These are phyloP conservation scores for Limonium bicolor DNA, from an alignment of 148 eudicot species.

Conservation along the genomic window DNA sequence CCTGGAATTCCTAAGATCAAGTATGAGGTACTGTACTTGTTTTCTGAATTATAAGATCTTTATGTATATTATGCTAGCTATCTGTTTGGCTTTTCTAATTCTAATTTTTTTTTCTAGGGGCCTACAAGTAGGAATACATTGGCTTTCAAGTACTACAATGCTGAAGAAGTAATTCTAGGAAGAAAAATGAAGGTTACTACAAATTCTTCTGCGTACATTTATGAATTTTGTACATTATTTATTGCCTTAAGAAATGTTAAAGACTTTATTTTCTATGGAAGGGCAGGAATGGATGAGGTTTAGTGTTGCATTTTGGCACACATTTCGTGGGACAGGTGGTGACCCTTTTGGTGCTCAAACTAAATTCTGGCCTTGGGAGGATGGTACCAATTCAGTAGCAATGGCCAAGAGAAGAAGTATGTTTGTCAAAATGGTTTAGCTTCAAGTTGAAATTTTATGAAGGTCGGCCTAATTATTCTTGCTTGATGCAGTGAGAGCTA, in stretches of 20 bases:
- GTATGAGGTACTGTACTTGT: slow-evolving; percentile 46
- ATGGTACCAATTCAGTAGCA: slow-evolving; percentile 81
- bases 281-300: slow-evolving; percentile 92
- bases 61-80: not conserved
- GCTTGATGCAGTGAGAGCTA: slow-evolving; percentile 73
- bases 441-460: not conserved
- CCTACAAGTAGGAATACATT: slow-evolving; percentile 68
- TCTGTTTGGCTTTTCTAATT: not conserved
- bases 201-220: too few species aligned
- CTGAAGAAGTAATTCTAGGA: slow-evolving; percentile 83
- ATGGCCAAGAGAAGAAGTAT: slow-evolving; percentile 98
- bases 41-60: not conserved
- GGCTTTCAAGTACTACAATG: slow-evolving; percentile 81
- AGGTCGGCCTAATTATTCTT: not conserved
- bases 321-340: slow-evolving; percentile 95
- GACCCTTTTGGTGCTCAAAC: slow-evolving; percentile 94
- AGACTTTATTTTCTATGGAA: not conserved
- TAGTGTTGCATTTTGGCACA: slow-evolving; percentile 99
- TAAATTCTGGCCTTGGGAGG: slow-evolving; percentile 99
- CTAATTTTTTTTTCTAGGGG: slow-evolving; percentile 28
- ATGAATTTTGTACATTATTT: too few species aligned
- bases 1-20: slow-evolving; percentile 82
- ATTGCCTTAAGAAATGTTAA: not conserved
- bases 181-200: slow-evolving; percentile 78
- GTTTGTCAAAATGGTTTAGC: slow-evolving; percentile 4